Conservation (phyloP, 768 basidiomycete species). For the Obba rivulosa region DNA sequence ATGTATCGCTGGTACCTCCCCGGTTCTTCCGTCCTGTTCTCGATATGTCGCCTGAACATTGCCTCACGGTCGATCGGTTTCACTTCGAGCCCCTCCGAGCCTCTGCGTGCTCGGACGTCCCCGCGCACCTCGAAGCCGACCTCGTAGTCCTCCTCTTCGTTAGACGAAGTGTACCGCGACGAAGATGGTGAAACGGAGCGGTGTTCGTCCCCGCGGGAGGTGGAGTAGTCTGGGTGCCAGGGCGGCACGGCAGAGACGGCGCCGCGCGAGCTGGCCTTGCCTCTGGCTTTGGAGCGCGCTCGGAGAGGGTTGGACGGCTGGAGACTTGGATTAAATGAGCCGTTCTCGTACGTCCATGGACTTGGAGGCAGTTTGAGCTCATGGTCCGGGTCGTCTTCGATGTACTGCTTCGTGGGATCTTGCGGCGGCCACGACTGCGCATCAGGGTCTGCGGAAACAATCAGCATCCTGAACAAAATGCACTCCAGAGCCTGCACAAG, state of each 20-base stretch:
- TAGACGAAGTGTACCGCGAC: constrained; percentile 11
- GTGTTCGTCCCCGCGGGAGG: constrained; percentile 22
- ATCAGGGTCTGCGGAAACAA: constrained; percentile 26
- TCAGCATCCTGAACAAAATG: background rate
- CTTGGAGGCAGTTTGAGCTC: constrained; percentile 48
- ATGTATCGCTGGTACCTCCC: constrained; percentile 67
- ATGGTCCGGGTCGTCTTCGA: constrained; percentile 26
- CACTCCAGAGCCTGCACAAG: no score
- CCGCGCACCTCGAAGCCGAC: constrained; percentile 21
- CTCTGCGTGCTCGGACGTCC: constrained; percentile 44
- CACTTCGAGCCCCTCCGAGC: constrained; percentile 84
- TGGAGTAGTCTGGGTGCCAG: constrained; percentile 69
- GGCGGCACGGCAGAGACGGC: constrained; percentile 54
- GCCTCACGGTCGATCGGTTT: constrained; percentile 55
- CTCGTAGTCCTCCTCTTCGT: constrained; percentile 23
- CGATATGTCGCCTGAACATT: constrained; percentile 55
- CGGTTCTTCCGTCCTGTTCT: constrained; percentile 45
- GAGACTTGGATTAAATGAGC: constrained; percentile 68
- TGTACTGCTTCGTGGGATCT: constrained; percentile 40
- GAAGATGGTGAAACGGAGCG: constrained; percentile 14
- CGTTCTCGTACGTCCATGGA: constrained; percentile 87
- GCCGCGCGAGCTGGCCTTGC: constrained; percentile 22
- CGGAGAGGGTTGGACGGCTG: constrained; percentile 48
- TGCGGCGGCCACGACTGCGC: constrained; percentile 67
- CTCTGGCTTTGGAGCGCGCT: constrained; percentile 22